Evolutionary conservation across 192 early-diverging fungal species (phyloP).

Genomic region (Podochytrium sp.): DNA sequence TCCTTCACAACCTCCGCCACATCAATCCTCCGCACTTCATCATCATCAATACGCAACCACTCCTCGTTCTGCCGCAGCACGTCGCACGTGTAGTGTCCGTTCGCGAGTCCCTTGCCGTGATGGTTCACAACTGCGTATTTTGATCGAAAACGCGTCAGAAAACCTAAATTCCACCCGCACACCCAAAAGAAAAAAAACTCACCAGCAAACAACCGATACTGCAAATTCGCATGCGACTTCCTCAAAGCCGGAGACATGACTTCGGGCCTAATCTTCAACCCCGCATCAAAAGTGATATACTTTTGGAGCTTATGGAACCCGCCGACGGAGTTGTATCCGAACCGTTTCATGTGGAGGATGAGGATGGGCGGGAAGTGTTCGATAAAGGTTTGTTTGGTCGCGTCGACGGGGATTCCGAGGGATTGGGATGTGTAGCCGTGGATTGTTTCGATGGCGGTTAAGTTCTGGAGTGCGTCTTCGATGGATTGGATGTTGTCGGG

Average conservation of each 20-base stretch:
- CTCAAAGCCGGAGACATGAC: constrained; percentile 54
- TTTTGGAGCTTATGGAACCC: constrained; percentile 87
- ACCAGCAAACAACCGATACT: constrained; percentile 79
- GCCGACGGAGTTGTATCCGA: constrained; percentile 75
- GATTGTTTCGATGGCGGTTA: constrained; percentile 77
- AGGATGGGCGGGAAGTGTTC: constrained; percentile 88
- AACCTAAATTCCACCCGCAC: neutral
- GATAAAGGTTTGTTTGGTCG: constrained; percentile 83
- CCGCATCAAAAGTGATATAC: constrained; percentile 72
- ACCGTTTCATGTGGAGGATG: constrained; percentile 93
- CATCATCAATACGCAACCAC: constrained; percentile 96
- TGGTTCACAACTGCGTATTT: constrained; percentile 85
- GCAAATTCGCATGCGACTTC: constrained; percentile 28
- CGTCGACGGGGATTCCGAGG: constrained; percentile 48
- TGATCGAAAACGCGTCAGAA: neutral
- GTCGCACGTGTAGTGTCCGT: constrained; percentile 98
- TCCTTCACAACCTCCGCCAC: constrained; percentile 64
- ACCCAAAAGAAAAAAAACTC: constrained; percentile 1
- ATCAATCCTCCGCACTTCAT: constrained; percentile 63
- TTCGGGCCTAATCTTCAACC: constrained; percentile 64
- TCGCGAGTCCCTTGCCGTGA: constrained; percentile 83
- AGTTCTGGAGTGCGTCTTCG: constrained; percentile 82
- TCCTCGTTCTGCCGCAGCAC: constrained; percentile 65
- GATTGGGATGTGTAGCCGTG: constrained; percentile 68
- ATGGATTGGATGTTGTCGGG: constrained; percentile 74